These are phyloP conservation scores for Mortierella hygrophila DNA, from an alignment of 192 early-diverging fungal genomes.

Conservation along the genomic window DNA sequence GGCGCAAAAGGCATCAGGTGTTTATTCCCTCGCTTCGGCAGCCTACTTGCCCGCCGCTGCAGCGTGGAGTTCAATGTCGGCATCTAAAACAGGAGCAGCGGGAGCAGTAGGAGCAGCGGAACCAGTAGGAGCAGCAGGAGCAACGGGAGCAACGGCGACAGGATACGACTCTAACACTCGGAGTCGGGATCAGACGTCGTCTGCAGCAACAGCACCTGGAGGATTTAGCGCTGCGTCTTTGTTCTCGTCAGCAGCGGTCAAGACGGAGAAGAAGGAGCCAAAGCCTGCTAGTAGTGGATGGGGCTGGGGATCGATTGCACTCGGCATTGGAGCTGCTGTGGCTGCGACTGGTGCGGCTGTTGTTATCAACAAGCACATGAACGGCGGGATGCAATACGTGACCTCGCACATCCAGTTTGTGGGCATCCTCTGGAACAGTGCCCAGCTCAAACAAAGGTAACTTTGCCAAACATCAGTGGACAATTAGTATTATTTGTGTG, in stretches of 20 bases:
- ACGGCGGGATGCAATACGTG: conserved; percentile 51
- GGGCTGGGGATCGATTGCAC: conserved; percentile 58
- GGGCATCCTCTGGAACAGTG: conserved; percentile 57
- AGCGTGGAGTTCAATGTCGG: conserved; percentile 10
- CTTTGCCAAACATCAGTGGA: neutral
- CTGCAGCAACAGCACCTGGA: neutral
- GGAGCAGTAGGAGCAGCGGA: neutral
- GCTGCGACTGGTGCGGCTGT: conserved; percentile 58
- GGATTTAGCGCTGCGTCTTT: conserved; percentile 23
- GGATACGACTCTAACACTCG: conserved; percentile 4
- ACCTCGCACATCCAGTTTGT: conserved; percentile 67
- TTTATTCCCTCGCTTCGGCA: conserved; percentile 26
- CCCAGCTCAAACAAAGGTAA: conserved; percentile 60
- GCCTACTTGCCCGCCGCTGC: conserved; percentile 23
- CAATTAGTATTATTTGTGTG: neutral
- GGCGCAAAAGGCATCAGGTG: conserved; percentile 41
- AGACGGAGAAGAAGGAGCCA: conserved; percentile 15
- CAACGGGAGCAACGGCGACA: neutral
- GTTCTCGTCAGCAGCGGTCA: conserved; percentile 17
- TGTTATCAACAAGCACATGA: conserved; percentile 46
- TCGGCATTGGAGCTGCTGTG: conserved; percentile 55
- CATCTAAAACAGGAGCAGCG: neutral
- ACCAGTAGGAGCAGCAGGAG: neutral
- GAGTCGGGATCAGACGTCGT: neutral
- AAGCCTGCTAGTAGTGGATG: conserved; percentile 32